These are phyloP conservation scores for Flaveria trinervia DNA, from an alignment of 129 eudicot genomes.

Conservation along the genomic window DNA sequence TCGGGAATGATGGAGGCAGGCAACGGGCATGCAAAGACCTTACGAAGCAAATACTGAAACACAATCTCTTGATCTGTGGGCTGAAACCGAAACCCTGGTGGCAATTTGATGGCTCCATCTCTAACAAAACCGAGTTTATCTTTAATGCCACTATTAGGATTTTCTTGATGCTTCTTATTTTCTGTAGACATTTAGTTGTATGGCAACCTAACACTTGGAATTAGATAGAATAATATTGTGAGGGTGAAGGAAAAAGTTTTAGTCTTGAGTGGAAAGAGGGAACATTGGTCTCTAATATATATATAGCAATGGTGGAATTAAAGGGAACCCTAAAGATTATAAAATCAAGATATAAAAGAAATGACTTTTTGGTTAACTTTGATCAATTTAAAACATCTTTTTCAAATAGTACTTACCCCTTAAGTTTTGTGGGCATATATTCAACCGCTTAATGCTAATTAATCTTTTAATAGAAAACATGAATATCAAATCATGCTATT, in stretches of 20 bases:
- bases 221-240: not conserved
- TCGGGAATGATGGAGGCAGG: slow-evolving; percentile 88
- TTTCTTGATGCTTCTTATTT: slow-evolving; percentile 29
- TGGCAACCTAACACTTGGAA: slow-evolving; percentile 22
- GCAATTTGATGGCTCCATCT: slow-evolving; percentile 59
- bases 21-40: slow-evolving; percentile 63
- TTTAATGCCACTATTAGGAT: slow-evolving; percentile 26
- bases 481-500: slow-evolving; percentile 1
- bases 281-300: slow-evolving; percentile 31
- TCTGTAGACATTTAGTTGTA: slow-evolving; percentile 29
- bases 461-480: not conserved
- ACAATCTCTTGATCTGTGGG: slow-evolving; percentile 93
- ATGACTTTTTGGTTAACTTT: slow-evolving; percentile 34
- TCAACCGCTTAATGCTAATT: slow-evolving; percentile 8
- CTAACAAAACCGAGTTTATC: slow-evolving; percentile 53
- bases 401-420: slow-evolving; percentile 42
- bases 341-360: slow-evolving; percentile 33
- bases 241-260: slow-evolving; percentile 19
- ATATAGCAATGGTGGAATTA: slow-evolving; percentile 34
- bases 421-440: slow-evolving; percentile 50
- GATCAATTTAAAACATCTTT: slow-evolving; percentile 37
- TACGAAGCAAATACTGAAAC: slow-evolving; percentile 75
- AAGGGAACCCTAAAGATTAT: slow-evolving; percentile 24
- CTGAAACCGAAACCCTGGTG: slow-evolving; percentile 90
- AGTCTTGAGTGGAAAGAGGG: slow-evolving; percentile 35